Evolutionary conservation across 805 yeast species (phyloP).

Genomic region (Kurtzmaniella fragi): DNA sequence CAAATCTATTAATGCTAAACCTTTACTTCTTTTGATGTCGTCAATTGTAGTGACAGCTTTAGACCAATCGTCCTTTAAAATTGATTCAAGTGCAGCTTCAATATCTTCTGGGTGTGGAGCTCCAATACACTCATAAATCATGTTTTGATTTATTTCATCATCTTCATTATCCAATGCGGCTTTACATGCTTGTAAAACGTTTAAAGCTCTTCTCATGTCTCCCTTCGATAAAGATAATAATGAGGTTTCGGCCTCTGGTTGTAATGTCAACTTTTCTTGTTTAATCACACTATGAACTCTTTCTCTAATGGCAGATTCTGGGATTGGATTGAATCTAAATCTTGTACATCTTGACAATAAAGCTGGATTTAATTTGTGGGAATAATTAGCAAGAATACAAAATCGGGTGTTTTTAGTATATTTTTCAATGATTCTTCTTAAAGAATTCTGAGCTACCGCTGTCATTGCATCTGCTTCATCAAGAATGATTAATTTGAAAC

Average conservation of each 20-base stretch:
- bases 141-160: constrained; percentile 56
- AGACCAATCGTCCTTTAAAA: constrained; percentile 85
- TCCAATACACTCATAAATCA: constrained; percentile 92
- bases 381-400: constrained; percentile 91
- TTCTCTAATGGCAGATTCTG: constrained; percentile 58
- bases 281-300: constrained; percentile 67
- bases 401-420: constrained; percentile 93
- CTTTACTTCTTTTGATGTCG: constrained; percentile 64
- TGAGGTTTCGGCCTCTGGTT: constrained; percentile 57
- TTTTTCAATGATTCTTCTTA: constrained; percentile 81
- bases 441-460: constrained; percentile 77
- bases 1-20: constrained; percentile 85
- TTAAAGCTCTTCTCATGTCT: constrained; percentile 93
- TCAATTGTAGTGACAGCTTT: constrained; percentile 64
- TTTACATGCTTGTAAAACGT: constrained; percentile 90
- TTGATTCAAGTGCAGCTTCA: constrained; percentile 66
- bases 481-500: constrained; percentile 84
- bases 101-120: constrained; percentile 90
- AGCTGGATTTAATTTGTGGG: constrained; percentile 95
- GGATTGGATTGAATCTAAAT: constrained; percentile 84
- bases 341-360: constrained; percentile 90
- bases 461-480: constrained; percentile 98
- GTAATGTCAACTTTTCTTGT: constrained; percentile 58
- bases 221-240: constrained; percentile 76
- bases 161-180: constrained; percentile 54